Base-by-base conservation (phyloP, 202 grass and related monocot genomes). In the Schoenoplectus tabernaemontani region DNA sequence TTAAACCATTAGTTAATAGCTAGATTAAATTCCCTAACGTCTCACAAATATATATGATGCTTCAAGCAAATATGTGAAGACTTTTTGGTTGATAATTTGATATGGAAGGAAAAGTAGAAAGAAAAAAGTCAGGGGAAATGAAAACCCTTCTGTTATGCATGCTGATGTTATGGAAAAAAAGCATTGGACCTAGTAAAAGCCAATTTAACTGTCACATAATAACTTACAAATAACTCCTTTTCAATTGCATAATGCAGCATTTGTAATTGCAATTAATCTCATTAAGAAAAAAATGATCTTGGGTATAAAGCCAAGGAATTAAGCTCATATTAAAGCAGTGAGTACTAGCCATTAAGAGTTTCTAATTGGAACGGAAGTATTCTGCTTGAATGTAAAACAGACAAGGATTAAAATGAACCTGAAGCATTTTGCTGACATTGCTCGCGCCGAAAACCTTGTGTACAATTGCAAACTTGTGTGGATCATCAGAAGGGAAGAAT, bases 381-480 rank as follows among this genome's bases (percentile, higher is more conserved):
- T 75, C 0, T 34, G 23, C 42, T 51, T 74, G 32, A 64, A 47
- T 47, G 10, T 10, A 26, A 47, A 47, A 28, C 3, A 66, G 22
- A 77, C 7, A 39, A 74, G 50, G 47, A 57, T 44, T 59, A 43
- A 57, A 3, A 38, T 9, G 1, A 59, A 87, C 91, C 88, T 90
- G 91, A 36, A 93, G 83, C 86, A 93, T 91, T 79, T 93, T 93
- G 82, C 82, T 87, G 46, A 91, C 82, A 66, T 93, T 93, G 82
- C 91, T 93, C 32, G 91, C 91, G 28, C 91, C 91, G 26, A 93
- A 93, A 38, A 93, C 86, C 79, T 93, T 93, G 82, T 93, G 91
- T 16, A 93, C 91, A 41, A 91, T 93, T 56, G 88, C 86, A 34
- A 93, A 93, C 76, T 89, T 91, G 86, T 89, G 88, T 1, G 88